These are phyloP conservation scores for Cladosporium cucumerinum DNA, from an alignment of 2,329 filamentous ascomycete genomes.

Conservation along the genomic window DNA sequence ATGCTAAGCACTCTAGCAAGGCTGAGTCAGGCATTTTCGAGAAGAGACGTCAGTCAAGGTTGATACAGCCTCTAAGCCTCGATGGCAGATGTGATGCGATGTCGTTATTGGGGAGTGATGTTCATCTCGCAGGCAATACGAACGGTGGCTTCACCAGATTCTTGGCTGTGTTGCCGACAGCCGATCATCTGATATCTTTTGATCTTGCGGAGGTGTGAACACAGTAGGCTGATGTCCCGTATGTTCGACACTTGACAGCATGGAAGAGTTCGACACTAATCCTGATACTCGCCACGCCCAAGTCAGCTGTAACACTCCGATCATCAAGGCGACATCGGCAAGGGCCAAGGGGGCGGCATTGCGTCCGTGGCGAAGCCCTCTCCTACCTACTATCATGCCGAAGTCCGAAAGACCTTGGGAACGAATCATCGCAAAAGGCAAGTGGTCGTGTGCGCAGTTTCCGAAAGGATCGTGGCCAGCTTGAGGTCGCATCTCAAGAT, in stretches of 20 bases:
- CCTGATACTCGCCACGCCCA: background rate
- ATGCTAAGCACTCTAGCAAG: background rate
- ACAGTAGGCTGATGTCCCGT: background rate
- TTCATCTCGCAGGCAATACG: background rate
- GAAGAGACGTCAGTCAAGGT: background rate
- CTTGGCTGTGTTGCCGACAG: constrained; percentile 2
- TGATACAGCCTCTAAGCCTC: background rate
- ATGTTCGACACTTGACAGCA: background rate
- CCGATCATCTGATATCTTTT: background rate
- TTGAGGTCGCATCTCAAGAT: background rate
- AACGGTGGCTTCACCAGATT: background rate
- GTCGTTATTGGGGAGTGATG: background rate
- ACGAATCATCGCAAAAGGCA: constrained; percentile 9
- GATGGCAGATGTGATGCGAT: background rate
- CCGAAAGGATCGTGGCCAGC: constrained; percentile 4
- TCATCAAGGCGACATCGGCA: background rate
- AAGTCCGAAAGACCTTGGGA: constrained; percentile 1
- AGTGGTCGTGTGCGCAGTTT: constrained; percentile 9
- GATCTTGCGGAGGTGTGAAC: background rate
- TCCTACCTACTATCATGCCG: background rate
- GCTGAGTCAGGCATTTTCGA: background rate
- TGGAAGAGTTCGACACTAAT: background rate
- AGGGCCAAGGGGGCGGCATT: background rate
- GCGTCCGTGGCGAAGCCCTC: background rate
- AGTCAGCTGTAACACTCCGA: background rate